These are phyloP conservation scores for Rhizopogon rudus DNA, from an alignment of 768 basidiomycete genomes.

Conservation along the genomic window DNA sequence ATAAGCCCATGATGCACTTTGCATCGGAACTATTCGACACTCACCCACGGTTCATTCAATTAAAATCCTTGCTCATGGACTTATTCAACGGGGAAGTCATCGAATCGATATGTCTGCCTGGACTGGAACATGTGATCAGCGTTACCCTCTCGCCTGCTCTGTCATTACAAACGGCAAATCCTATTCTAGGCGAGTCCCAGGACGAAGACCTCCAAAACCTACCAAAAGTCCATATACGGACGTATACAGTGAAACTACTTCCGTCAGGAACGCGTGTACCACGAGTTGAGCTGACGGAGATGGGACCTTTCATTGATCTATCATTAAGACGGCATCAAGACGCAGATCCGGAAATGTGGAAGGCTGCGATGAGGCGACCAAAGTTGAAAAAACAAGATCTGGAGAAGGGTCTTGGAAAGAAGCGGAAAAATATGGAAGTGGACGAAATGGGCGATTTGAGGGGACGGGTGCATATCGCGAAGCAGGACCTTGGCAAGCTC, in stretches of 20 bases:
- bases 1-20: slow-evolving; percentile 93
- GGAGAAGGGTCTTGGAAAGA: slow-evolving; percentile 85
- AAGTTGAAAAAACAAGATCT: slow-evolving; percentile 88
- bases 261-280: slow-evolving; percentile 79
- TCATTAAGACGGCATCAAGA: slow-evolving; percentile 66
- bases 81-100: slow-evolving; percentile 89
- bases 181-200: slow-evolving; percentile 12
- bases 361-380: slow-evolving; percentile 75
- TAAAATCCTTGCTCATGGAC: slow-evolving; percentile 87
- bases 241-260: slow-evolving; percentile 72
- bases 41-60: slow-evolving; percentile 85
- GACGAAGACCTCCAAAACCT: slow-evolving; percentile 42
- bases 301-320: slow-evolving; percentile 91
- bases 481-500: slow-evolving; percentile 81
- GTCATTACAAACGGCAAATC: slow-evolving; percentile 39
- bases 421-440: slow-evolving; percentile 91
- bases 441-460: slow-evolving; percentile 98
- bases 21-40: slow-evolving; percentile 93
- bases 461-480: slow-evolving; percentile 83
- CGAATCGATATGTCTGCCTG: slow-evolving; percentile 77
- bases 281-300: slow-evolving; percentile 74
- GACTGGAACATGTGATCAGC: slow-evolving; percentile 85
- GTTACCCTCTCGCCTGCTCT: slow-evolving; percentile 69
- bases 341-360: slow-evolving; percentile 76
- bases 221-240: slow-evolving; percentile 85